Evolutionary conservation across 176 grass and related monocot species (phyloP).

Genomic region (Phragmites australis): DNA sequence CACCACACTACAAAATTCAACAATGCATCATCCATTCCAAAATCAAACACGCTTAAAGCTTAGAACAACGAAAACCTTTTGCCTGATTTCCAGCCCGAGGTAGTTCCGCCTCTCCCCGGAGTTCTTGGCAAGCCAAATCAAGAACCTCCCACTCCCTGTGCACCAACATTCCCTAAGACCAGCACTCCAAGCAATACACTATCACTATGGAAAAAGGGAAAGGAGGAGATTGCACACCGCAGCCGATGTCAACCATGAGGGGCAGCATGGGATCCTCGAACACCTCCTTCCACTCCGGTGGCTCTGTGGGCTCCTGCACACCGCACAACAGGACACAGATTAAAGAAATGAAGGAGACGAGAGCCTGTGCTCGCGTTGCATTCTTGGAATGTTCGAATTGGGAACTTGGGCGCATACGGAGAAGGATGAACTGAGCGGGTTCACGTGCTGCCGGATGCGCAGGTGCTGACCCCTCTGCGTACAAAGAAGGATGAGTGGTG

Average conservation of each 20-base stretch:
- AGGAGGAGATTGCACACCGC: constrained; percentile 46
- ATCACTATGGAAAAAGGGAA: neutral
- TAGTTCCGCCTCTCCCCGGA: constrained; percentile 61
- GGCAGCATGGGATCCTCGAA: constrained; percentile 64
- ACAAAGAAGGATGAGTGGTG: neutral
- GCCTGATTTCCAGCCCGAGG: constrained; percentile 85
- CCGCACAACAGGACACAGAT: neutral
- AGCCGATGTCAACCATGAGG: constrained; percentile 94
- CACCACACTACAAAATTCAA: constrained; percentile 1
- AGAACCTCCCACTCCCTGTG: constrained; percentile 86
- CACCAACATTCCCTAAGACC: neutral
- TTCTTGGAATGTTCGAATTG: neutral
- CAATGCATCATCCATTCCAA: neutral
- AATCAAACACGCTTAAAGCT: neutral
- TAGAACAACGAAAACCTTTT: constrained; percentile 60
- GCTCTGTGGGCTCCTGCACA: constrained; percentile 55
- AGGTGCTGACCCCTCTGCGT: constrained; percentile 74
- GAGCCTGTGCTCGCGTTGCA: neutral
- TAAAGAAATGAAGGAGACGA: neutral
- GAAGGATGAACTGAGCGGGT: constrained; percentile 90
- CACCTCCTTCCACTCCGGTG: constrained; percentile 71
- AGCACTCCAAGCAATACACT: neutral
- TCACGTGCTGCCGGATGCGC: constrained; percentile 94
- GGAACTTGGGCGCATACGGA: constrained; percentile 38
- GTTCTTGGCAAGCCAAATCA: constrained; percentile 88